Evolutionary conservation across 257 asterid genomes (phyloP).

Genomic region (Gentiana straminea): DNA sequence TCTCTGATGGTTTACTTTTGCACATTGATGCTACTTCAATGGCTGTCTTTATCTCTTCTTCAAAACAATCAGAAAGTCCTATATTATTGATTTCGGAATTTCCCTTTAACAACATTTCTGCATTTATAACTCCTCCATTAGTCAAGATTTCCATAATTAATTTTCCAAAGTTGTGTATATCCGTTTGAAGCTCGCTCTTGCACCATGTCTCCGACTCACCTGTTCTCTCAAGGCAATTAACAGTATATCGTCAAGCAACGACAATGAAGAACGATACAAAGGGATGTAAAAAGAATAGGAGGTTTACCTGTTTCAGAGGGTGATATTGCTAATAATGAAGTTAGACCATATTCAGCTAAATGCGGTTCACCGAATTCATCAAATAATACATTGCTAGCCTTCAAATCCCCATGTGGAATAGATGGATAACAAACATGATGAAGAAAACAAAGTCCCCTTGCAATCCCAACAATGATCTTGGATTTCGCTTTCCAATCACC

Average conservation of each 20-base stretch:
- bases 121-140: slow-evolving; percentile 39
- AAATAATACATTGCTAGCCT: slow-evolving; percentile 50
- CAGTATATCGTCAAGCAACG: not conserved
- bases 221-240: slow-evolving; percentile 19
- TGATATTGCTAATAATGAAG: slow-evolving; percentile 23
- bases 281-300: not conserved
- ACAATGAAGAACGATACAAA: not conserved
- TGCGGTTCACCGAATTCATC: slow-evolving; percentile 87
- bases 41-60: slow-evolving; percentile 31
- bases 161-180: slow-evolving; percentile 60
- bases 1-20: slow-evolving; percentile 33
- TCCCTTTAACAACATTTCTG: slow-evolving; percentile 15
- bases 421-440: slow-evolving; percentile 79
- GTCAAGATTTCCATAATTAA: slow-evolving; percentile 52
- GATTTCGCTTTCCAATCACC: slow-evolving; percentile 63
- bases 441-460: slow-evolving; percentile 63
- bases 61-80: slow-evolving; percentile 19
- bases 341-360: slow-evolving; percentile 66
- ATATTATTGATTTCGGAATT: slow-evolving; percentile 32
- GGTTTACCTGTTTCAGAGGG: slow-evolving; percentile 46
- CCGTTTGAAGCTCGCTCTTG: slow-evolving; percentile 54
- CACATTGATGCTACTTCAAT: slow-evolving; percentile 70
- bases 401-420: slow-evolving; percentile 73
- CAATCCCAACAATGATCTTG: slow-evolving; percentile 49
- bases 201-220: slow-evolving; percentile 34